Evolutionary conservation across 495 filamentous ascomycete genomes (phyloP).

Genomic region (Talaromyces liani): DNA sequence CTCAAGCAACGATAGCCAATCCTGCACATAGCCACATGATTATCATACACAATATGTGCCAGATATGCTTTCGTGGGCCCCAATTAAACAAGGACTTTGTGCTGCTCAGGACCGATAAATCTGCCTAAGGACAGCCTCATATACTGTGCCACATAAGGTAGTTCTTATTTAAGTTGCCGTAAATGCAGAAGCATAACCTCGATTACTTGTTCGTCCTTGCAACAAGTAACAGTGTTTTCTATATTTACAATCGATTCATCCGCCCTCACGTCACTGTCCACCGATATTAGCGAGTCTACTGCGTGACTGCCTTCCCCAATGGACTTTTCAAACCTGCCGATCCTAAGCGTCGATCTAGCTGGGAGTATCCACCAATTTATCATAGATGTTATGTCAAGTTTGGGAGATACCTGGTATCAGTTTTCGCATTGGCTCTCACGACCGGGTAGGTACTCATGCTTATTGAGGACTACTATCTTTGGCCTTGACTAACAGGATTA

Average conservation of each 20-base stretch:
- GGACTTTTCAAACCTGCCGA: not conserved
- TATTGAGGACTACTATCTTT: not conserved
- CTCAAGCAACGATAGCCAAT: not conserved
- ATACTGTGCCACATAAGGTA: not conserved
- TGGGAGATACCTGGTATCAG: not conserved
- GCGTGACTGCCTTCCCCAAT: not conserved
- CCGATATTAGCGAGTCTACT: not conserved
- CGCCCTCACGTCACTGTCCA: not conserved
- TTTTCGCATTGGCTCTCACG: slow-evolving; percentile 3
- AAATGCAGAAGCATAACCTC: slow-evolving; percentile 18
- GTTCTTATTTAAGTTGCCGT: not conserved
- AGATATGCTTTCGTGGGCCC: not conserved
- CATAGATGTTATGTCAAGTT: not conserved
- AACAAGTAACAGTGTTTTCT: not conserved
- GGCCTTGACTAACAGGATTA: slow-evolving; percentile 5
- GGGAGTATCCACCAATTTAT: not conserved
- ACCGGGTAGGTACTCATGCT: not conserved
- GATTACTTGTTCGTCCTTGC: not conserved
- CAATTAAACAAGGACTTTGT: not conserved
- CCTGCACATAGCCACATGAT: not conserved
- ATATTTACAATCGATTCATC: not conserved
- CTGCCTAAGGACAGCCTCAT: not conserved
- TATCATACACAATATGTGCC: not conserved
- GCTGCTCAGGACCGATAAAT: not conserved
- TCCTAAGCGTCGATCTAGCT: not conserved